Evolutionary conservation across 2,329 filamentous ascomycete species (phyloP).

Genomic region (Ceratocystis alfenasii): DNA sequence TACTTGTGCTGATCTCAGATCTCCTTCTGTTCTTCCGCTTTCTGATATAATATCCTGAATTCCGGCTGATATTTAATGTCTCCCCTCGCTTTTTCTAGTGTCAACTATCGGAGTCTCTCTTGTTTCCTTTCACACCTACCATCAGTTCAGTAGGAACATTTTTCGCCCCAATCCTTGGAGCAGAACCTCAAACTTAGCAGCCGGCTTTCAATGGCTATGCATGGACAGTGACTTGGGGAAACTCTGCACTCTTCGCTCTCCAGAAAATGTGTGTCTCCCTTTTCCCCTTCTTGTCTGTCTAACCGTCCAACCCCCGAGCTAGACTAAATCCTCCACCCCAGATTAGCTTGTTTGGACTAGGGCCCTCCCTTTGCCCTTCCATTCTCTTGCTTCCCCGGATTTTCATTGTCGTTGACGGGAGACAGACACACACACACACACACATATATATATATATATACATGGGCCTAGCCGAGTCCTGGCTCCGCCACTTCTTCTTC

Average conservation of each 20-base stretch:
- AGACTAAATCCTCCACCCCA: neutral
- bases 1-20: neutral
- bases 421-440: neutral
- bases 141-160: neutral
- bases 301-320: neutral
- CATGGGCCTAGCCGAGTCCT: neutral
- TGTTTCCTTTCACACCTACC: neutral
- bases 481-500: neutral
- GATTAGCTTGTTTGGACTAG: conserved; percentile 5
- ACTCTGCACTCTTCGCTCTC: neutral
- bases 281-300: neutral
- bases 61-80: neutral
- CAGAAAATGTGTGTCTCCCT: neutral
- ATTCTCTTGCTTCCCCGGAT: conserved; percentile 13
- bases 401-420: neutral
- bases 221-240: neutral
- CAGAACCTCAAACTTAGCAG: conserved; percentile 14
- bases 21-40: too few relatives aligned
- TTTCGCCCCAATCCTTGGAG: conserved; percentile 11
- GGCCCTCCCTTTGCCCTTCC: neutral
- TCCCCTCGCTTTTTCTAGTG: neutral
- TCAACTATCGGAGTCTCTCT: neutral
- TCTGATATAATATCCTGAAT: too few relatives aligned
- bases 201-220: neutral
- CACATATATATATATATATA: neutral